A percentile compares a stretch with the other conserved stretches of the same genome.
Evolutionary conservation across 768 basidiomycete species (phyloP).

Genomic region (Lactarius trivialis): DNA sequence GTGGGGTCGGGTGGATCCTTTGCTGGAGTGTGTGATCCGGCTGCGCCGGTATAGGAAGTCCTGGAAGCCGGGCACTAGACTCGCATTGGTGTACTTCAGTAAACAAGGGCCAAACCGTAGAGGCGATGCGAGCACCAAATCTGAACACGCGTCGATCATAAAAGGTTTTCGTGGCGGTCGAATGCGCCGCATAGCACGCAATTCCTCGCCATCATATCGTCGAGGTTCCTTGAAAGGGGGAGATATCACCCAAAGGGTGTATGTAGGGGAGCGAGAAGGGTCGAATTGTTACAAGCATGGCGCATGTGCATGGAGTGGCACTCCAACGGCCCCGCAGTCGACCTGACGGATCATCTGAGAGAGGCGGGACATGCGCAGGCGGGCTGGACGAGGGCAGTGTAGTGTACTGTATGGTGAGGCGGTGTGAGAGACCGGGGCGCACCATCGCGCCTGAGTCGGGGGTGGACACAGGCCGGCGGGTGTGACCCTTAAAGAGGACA

Average conservation of each 20-base stretch:
- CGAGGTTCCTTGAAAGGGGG: not conserved
- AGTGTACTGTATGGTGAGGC: not conserved
- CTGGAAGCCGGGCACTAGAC: constrained; percentile 5
- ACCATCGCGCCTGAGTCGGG: not conserved
- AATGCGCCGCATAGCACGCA: not conserved
- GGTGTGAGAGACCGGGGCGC: not conserved
- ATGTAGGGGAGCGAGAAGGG: not conserved
- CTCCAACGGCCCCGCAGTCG: not conserved
- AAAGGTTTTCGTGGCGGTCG: not conserved
- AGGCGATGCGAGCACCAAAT: constrained; percentile 12
- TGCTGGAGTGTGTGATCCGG: not conserved
- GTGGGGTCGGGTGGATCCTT: not conserved
- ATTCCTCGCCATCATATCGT: not conserved
- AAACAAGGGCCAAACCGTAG: not conserved
- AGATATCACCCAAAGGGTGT: not conserved
- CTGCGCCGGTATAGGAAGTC: not conserved
- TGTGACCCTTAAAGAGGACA: not conserved
- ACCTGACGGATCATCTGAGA: not conserved
- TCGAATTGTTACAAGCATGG: not conserved
- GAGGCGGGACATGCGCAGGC: not conserved
- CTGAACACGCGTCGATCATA: constrained; percentile 7
- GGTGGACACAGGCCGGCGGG: not conserved
- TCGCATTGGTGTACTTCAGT: not conserved
- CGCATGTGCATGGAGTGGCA: not conserved
- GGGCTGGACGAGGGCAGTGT: not conserved